These are phyloP conservation scores for Hypomyces rosellus DNA, from an alignment of 2,329 filamentous ascomycete genomes.

Conservation along the genomic window DNA sequence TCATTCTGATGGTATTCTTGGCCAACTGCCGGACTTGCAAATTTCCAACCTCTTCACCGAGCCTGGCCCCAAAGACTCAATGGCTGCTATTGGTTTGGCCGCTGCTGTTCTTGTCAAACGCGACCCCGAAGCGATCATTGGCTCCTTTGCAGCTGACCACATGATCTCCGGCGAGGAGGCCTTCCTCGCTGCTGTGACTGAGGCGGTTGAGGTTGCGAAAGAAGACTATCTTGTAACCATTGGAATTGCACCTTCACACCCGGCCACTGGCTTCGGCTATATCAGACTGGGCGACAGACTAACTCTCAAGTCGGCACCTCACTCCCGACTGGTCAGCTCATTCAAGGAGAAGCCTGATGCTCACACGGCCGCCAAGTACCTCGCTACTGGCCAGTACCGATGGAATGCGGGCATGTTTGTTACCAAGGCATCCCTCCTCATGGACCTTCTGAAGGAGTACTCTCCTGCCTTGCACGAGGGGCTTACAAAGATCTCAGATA, in stretches of 20 bases:
- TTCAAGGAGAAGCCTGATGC: slow-evolving; percentile 24
- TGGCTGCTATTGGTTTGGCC: slow-evolving; percentile 22
- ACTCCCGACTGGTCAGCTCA: slow-evolving; percentile 18
- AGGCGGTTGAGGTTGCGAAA: slow-evolving; percentile 21
- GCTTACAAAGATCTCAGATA: slow-evolving; percentile 17
- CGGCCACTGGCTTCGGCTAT: slow-evolving; percentile 22
- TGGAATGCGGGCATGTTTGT: slow-evolving; percentile 24
- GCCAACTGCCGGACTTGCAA: slow-evolving; percentile 19
- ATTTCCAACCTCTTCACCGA: slow-evolving; percentile 19
- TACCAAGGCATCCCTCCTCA: slow-evolving; percentile 20
- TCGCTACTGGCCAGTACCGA: slow-evolving; percentile 21
- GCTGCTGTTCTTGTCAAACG: slow-evolving; percentile 20
- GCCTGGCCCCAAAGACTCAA: slow-evolving; percentile 22
- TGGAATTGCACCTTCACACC: slow-evolving; percentile 22
- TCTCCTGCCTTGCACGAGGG: slow-evolving; percentile 18
- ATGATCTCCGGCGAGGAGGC: slow-evolving; percentile 23
- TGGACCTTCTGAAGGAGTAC: slow-evolving; percentile 20
- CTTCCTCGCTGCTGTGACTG: slow-evolving; percentile 20
- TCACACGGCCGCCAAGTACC: slow-evolving; percentile 21
- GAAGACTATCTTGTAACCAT: slow-evolving; percentile 22
- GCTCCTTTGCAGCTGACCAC: slow-evolving; percentile 22
- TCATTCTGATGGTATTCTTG: slow-evolving; percentile 20
- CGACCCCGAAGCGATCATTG: slow-evolving; percentile 19
- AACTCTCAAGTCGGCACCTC: slow-evolving; percentile 14
- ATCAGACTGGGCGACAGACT: slow-evolving; percentile 21